A percentile compares a stretch with the other conserved stretches of the same genome.
Conservation (phyloP, 306 rosid genomes). For the Vicia villosa region DNA sequence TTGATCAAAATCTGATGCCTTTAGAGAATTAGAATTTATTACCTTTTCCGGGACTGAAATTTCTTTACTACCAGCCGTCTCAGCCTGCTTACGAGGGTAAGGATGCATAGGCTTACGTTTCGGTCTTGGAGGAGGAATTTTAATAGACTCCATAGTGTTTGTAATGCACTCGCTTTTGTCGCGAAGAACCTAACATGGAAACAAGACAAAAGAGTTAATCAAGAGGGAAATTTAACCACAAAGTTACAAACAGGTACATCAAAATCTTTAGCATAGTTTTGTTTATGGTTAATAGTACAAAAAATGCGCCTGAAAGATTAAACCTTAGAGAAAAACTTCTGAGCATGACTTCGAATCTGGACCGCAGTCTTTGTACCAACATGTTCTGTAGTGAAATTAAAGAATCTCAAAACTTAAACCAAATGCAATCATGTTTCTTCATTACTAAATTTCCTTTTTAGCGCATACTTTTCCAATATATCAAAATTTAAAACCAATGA, state of each 20-base stretch:
- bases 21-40: slow-evolving; percentile 48
- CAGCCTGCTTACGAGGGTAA: slow-evolving; percentile 74
- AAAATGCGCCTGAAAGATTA: slow-evolving; percentile 39
- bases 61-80: slow-evolving; percentile 17
- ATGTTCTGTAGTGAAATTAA: slow-evolving; percentile 57
- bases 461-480: not conserved
- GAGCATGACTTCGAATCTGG: slow-evolving; percentile 96
- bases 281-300: slow-evolving; percentile 17
- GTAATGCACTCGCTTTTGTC: slow-evolving; percentile 47
- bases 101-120: slow-evolving; percentile 84
- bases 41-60: slow-evolving; percentile 34
- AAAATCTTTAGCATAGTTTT: slow-evolving; percentile 31
- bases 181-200: slow-evolving; percentile 51
- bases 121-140: slow-evolving; percentile 91
- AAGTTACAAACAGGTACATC: too few relatives aligned
- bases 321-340: slow-evolving; percentile 91
- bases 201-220: slow-evolving; percentile 17
- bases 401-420: slow-evolving; percentile 32
- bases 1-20: slow-evolving; percentile 47
- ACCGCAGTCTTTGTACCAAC: slow-evolving; percentile 87
- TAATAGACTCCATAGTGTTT: slow-evolving; percentile 49
- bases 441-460: not conserved
- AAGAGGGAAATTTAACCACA: slow-evolving; percentile 30
- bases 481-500: not conserved
- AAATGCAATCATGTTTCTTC: slow-evolving; percentile 21